phyloP scores from a whole-genome alignment of 441 rosid genomes.

The Capsella rubella region DNA sequence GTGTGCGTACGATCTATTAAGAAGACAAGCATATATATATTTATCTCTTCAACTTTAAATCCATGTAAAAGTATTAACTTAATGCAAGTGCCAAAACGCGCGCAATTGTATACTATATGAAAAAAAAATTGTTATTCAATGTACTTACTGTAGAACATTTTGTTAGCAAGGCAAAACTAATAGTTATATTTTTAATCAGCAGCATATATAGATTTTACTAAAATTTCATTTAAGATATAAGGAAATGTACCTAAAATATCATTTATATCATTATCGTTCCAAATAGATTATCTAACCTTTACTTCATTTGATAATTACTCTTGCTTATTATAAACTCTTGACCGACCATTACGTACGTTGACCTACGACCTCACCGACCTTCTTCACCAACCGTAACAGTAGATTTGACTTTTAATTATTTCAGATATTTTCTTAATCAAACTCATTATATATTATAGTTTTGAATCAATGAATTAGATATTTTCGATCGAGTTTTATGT shows the following conservation, averaged over 20 bases:
- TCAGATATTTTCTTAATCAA: not conserved
- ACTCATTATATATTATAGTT: not conserved
- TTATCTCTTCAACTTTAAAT: not conserved
- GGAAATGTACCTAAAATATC: constrained; percentile 1
- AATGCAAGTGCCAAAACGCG: not conserved
- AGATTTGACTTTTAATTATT: constrained; percentile 13
- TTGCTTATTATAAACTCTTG: constrained; percentile 33
- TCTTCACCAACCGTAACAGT: constrained; percentile 4
- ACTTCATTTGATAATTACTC: not conserved
- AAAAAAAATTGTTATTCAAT: not conserved
- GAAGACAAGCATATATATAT: not conserved
- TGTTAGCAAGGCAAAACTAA: not conserved
- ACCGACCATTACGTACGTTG: constrained; percentile 34
- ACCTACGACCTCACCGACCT: constrained; percentile 34
- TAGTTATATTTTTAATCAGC: not conserved
- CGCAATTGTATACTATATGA: not conserved
- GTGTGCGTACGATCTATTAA: not conserved
- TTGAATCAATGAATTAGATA: not conserved
- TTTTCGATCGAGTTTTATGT: not conserved
- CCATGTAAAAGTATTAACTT: not conserved
- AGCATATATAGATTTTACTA: too few species aligned
- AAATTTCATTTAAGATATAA: not conserved
- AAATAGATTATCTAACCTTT: constrained; percentile 15
- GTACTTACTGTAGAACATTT: not conserved
- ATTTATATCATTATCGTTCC: constrained; percentile 12